Evolutionary conservation across 805 yeast genomes (phyloP), one percentile per base, ranked within the genome.

Genomic region (Candida fluviatilis): DNA sequence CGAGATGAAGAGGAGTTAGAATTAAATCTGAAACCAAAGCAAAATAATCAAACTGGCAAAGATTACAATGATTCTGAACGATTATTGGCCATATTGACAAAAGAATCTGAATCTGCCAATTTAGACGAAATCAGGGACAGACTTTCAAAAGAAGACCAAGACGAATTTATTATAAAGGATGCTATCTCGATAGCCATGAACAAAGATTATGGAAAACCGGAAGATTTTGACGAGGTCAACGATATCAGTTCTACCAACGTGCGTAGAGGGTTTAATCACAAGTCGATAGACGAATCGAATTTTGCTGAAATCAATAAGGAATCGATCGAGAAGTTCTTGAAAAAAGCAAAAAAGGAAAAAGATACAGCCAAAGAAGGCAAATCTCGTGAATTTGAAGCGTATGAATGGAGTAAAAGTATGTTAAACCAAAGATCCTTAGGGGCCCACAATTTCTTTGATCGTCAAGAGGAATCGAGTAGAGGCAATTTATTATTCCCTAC

Each of bases 331-430:
- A 45, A 42, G 0, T 75, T 69, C 36, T 58, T 80, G 26, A 53
- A 61, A 31, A 55, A 61, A 5, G 73, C 79, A 3, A 73, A 74
- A 41, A 52, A 52, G 13, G 57, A 60, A 14, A 63, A 62, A 38
- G 69, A 68, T 16, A 34, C 46, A 14, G 62, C 62, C 23, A 70
- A 69, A 26, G 75, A 75, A 40, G 61, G 62, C 27, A 50, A 62
- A 29, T 76, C 75, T 48, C 66, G 78, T 26, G 73, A 71, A 34
- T 51, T 61, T 27, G 65, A 67, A 29, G 80, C 82, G 0, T 76
- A 61, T 42, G 82, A 77, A 37, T 75, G 78, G 75, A 66, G 75
- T 29, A 61, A 49, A 26, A 57, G 64, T 30, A 57, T 61, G 46
- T 46, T 50, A 28, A 50, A 57, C 13, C 62, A 70, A 5, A 53